A percentile compares a stretch with the other conserved stretches of the same genome.
Conservation (phyloP, 805 yeast genomes). For the Candida xyloterini region DNA sequence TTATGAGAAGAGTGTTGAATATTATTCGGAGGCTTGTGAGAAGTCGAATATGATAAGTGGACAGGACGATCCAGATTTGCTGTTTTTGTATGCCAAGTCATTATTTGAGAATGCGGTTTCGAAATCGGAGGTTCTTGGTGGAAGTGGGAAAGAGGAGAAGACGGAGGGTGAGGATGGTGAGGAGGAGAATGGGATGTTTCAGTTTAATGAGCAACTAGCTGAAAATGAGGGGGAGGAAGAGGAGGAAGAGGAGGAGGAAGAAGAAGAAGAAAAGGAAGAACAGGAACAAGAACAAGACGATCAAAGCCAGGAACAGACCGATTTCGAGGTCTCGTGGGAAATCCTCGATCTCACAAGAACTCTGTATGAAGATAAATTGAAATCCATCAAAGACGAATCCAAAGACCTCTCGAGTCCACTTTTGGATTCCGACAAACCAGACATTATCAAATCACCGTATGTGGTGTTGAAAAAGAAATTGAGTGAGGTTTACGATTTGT, state of each 20-base stretch:
- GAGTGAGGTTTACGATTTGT: constrained; percentile 70
- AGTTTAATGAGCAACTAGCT: constrained; percentile 27
- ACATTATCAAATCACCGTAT: constrained; percentile 28
- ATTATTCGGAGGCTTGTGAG: constrained; percentile 73
- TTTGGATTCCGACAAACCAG: constrained; percentile 22
- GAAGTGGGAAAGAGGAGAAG: constrained; percentile 24
- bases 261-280: constrained; percentile 19
- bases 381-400: constrained; percentile 6
- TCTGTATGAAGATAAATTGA: constrained; percentile 48
- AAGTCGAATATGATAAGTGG: constrained; percentile 45
- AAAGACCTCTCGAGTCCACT: constrained; percentile 16
- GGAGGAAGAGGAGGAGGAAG: constrained; percentile 25
- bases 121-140: constrained; percentile 75
- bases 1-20: constrained; percentile 65
- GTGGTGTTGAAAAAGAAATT: constrained; percentile 48
- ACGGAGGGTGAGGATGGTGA: constrained; percentile 35
- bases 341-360: constrained; percentile 75
- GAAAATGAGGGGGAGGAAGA: constrained; percentile 30
- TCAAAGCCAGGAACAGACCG: constrained; percentile 53
- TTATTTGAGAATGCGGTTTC: constrained; percentile 73
- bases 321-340: constrained; percentile 88
- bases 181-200: constrained; percentile 26
- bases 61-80: constrained; percentile 70
- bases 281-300: constrained; percentile 28
- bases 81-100: constrained; percentile 76